phyloP scores from a whole-genome alignment of 768 basidiomycete species.

The Amanita muscaria region DNA sequence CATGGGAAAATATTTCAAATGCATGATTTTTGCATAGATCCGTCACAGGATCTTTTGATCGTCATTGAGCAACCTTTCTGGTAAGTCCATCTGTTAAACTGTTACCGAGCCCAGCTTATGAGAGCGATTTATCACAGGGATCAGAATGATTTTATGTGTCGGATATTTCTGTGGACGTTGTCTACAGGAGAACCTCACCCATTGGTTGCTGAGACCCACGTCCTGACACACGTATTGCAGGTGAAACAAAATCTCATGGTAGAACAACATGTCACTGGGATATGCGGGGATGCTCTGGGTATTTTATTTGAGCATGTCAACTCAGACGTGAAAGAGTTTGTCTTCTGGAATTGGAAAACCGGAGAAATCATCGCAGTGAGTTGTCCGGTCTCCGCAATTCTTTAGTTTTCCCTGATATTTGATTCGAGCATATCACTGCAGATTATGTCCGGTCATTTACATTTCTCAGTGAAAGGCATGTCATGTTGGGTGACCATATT shows the following conservation, averaged over 20 bases:
- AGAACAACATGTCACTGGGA: constrained; percentile 33
- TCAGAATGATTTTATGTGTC: constrained; percentile 14
- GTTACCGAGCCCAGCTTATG: too few relatives aligned
- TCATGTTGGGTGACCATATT: constrained; percentile 27
- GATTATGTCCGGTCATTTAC: constrained; percentile 31
- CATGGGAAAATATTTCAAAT: constrained; percentile 25
- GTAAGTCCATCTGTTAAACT: constrained; percentile 19
- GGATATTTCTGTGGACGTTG: constrained; percentile 38
- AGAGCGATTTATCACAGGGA: constrained; percentile 9
- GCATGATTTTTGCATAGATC: constrained; percentile 57
- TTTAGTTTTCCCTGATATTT: constrained; percentile 2
- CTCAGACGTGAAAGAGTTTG: constrained; percentile 33
- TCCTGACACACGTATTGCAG: constrained; percentile 30
- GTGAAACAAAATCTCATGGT: constrained; percentile 17
- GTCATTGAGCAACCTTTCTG: constrained; percentile 32
- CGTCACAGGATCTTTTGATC: constrained; percentile 56
- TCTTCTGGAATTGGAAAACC: constrained; percentile 63
- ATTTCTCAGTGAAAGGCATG: constrained; percentile 33
- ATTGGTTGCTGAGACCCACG: constrained; percentile 10
- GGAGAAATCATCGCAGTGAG: constrained; percentile 42
- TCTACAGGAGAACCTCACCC: constrained; percentile 36
- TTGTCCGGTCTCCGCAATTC: constrained; percentile 4
- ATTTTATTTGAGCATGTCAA: constrained; percentile 34
- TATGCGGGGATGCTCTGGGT: constrained; percentile 43
- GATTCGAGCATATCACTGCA: constrained; percentile 20